phyloP scores from a whole-genome alignment of 2,329 filamentous ascomycete genomes.

The Pleoardoris graminearum region DNA sequence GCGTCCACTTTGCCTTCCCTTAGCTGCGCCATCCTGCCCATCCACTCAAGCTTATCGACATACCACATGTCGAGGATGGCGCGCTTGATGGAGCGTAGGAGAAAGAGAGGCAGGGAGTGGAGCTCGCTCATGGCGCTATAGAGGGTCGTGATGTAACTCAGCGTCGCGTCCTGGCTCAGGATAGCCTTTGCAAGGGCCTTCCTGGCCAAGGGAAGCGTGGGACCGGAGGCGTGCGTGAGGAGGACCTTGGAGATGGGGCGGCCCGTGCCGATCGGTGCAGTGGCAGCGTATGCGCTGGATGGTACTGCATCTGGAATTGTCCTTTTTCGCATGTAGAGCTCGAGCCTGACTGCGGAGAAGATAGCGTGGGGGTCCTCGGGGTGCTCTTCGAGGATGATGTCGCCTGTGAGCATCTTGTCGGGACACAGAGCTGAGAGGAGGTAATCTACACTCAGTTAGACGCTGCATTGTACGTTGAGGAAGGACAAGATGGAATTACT shows the following conservation, averaged over 20 bases:
- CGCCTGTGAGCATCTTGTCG: conserved; percentile 6
- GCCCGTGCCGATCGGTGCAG: conserved; percentile 23
- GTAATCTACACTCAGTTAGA: conserved; percentile 21
- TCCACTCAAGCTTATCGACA: conserved; percentile 16
- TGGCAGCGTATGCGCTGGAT: conserved; percentile 6
- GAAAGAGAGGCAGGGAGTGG: neutral
- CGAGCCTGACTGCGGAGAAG: conserved; percentile 10
- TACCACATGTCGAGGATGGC: conserved; percentile 22
- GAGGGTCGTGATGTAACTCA: conserved; percentile 8
- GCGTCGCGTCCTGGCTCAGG: neutral
- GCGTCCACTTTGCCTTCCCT: conserved; percentile 17
- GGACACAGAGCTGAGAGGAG: conserved; percentile 22
- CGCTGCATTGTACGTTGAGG: too few species aligned
- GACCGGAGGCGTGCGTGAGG: conserved; percentile 17
- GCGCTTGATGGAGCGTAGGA: conserved; percentile 15
- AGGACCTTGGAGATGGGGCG: conserved; percentile 15
- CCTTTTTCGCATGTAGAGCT: conserved; percentile 11
- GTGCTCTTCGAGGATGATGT: conserved; percentile 19
- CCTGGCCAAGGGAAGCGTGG: conserved; percentile 4
- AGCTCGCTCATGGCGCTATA: conserved; percentile 19
- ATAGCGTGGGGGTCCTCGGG: conserved; percentile 12
- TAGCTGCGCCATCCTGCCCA: conserved; percentile 14
- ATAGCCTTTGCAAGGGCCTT: conserved; percentile 16
- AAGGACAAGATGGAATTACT: conserved; percentile 10
- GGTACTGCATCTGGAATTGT: conserved; percentile 1